Evolutionary conservation across 768 basidiomycete genomes (phyloP).

Genomic region (Hebeloma cylindrosporum): DNA sequence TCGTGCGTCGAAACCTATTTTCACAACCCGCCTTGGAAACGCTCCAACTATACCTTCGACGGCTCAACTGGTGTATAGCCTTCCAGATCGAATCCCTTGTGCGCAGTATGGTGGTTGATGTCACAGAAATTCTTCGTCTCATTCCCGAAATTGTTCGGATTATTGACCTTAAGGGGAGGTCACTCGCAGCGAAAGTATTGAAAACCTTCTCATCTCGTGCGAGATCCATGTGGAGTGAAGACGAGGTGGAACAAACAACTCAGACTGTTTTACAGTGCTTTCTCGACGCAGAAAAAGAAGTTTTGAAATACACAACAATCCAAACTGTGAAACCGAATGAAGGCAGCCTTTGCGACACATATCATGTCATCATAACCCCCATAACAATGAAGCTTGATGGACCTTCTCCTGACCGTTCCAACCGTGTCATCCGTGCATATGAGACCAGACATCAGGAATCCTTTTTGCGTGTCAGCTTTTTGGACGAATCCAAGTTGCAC

Average conservation of each 20-base stretch:
- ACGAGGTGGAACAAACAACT: slow-evolving; percentile 18
- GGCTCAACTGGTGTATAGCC: slow-evolving; percentile 50
- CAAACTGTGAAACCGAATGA: slow-evolving; percentile 29
- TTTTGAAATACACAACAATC: slow-evolving; percentile 21
- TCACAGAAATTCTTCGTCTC: slow-evolving; percentile 48
- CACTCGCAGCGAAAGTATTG: slow-evolving; percentile 41
- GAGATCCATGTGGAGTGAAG: slow-evolving; percentile 27
- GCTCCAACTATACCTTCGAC: slow-evolving; percentile 33
- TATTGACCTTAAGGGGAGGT: slow-evolving; percentile 28
- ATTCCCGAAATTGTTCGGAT: slow-evolving; percentile 34
- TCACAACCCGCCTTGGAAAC: slow-evolving; percentile 31
- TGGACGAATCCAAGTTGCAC: slow-evolving; percentile 55
- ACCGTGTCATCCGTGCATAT: slow-evolving; percentile 59
- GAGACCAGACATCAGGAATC: slow-evolving; percentile 41
- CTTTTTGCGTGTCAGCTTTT: slow-evolving; percentile 65
- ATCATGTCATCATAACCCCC: slow-evolving; percentile 47
- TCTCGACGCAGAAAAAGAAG: slow-evolving; percentile 24
- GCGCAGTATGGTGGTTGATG: slow-evolving; percentile 43
- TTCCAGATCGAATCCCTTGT: slow-evolving; percentile 57
- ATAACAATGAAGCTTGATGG: slow-evolving; percentile 53
- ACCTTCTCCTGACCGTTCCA: slow-evolving; percentile 58
- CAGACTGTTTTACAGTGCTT: slow-evolving; percentile 34
- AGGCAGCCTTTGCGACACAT: slow-evolving; percentile 32
- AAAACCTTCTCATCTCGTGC: slow-evolving; percentile 34
- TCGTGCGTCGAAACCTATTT: slow-evolving; percentile 46